Base-by-base conservation (phyloP, 768 basidiomycete species). In the Cyathus striatus region DNA sequence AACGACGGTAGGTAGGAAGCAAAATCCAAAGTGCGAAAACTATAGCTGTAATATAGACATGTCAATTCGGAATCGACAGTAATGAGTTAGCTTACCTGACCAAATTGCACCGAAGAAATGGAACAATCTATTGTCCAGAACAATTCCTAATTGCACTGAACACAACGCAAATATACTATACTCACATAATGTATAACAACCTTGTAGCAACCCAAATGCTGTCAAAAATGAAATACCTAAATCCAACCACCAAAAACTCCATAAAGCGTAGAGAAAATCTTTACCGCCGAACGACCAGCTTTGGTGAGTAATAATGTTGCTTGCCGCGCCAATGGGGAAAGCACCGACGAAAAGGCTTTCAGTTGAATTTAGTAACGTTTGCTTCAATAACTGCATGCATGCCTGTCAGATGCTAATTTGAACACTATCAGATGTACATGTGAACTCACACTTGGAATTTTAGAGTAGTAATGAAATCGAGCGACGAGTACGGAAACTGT, bases 201-300 rank as follows among this genome's bases (percentile, higher is more conserved):
- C 44, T 51, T 50, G 47, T 26, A 52, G 30, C 47, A 52, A 50
- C 12, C 44, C 54, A 42, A 52, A 52, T 22, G 49, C 44, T 24
- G 49, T 49, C 18, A 25, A 30, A 14, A 78, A 51, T 0, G 84
- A 80, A 13, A 85, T 41, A 0, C 61, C 60, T 1, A 78, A 61
- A 48, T 84, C 80, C 26, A 79, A 34, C 85, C 84, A 87, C 84
- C 86, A 88, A 33, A 83, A 52, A 2, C 59, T 74, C 78, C 83
- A 84, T 24, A 84, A 53, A 16, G 65, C 51, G 44, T 73, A 78
- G 2, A 83, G 54, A 55, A 83, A 79, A 1, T 51, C 40, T 30
- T 53, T 64, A 12, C 80, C 79, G 0, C 78, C 78, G 41, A 83
- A 68, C 16, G 59, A 55, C 42, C 65, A 73, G 47, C 63, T 57